Percentiles rank a stretch among this genome's conserved stretches.
phyloP scores from a whole-genome alignment of 257 asterid species.

The Solanum chmielewskii region DNA sequence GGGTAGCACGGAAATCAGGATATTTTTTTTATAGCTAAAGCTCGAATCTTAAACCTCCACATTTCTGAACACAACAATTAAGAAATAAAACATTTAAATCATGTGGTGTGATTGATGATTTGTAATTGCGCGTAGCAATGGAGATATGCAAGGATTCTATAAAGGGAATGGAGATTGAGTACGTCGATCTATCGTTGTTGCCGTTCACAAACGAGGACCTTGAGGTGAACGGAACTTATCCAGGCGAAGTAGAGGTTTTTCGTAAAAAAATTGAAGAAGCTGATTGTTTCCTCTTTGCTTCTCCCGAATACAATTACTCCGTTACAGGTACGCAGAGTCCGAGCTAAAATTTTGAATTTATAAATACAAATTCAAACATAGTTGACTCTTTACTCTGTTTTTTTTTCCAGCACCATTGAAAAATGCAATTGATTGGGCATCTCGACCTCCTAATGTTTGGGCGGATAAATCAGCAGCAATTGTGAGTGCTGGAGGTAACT shows the following conservation, averaged over 20 bases:
- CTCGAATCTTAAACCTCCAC: not conserved
- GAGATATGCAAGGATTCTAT: slow-evolving; percentile 44
- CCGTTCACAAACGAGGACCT: slow-evolving; percentile 79
- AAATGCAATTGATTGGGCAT: slow-evolving; percentile 92
- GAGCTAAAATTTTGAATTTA: not conserved
- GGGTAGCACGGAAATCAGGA: too few relatives aligned
- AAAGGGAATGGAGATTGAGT: slow-evolving; percentile 59
- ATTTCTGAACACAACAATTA: not conserved
- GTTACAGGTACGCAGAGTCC: slow-evolving; percentile 36
- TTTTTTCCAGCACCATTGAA: slow-evolving; percentile 46
- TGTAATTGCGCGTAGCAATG: slow-evolving; percentile 27
- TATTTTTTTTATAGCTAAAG: not conserved
- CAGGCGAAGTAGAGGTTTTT: slow-evolving; percentile 68
- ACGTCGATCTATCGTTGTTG: slow-evolving; percentile 55
- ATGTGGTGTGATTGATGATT: not conserved
- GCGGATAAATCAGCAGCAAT: slow-evolving; percentile 70
- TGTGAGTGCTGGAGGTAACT: slow-evolving; percentile 58
- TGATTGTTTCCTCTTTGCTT: slow-evolving; percentile 65
- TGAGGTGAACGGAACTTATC: slow-evolving; percentile 61
- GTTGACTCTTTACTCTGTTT: not conserved
- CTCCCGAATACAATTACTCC: slow-evolving; percentile 90
- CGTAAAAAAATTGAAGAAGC: slow-evolving; percentile 71
- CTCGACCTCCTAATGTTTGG: slow-evolving; percentile 82
- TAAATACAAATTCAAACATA: not conserved
- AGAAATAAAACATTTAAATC: not conserved